Percentiles rank a stretch among this genome's conserved stretches.
These are phyloP conservation scores for Talaromyces albobiverticillius DNA, from an alignment of 2,329 filamentous ascomycete species.

Conservation along the genomic window DNA sequence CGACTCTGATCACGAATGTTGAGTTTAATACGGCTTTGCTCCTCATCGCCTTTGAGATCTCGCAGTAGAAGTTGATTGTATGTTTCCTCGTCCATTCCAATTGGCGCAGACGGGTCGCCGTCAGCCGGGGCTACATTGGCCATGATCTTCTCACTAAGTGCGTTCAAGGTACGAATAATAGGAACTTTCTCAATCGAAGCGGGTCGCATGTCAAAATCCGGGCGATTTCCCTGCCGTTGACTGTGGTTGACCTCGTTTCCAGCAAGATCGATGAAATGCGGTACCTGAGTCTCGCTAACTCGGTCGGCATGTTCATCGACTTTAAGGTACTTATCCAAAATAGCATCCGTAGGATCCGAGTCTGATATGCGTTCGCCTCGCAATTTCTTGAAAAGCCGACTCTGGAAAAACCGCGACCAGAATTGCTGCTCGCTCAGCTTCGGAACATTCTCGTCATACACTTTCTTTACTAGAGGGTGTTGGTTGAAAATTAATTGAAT, in stretches of 20 bases:
- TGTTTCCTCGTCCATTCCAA: constrained; percentile 68
- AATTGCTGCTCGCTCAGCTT: constrained; percentile 76
- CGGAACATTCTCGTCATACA: constrained; percentile 91
- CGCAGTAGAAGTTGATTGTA: constrained; percentile 73
- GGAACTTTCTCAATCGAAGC: constrained; percentile 71
- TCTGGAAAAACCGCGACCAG: constrained; percentile 93
- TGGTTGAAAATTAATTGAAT: constrained; percentile 90
- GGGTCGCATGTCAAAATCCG: constrained; percentile 87
- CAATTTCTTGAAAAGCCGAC: constrained; percentile 82
- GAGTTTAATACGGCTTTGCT: constrained; percentile 75
- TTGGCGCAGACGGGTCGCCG: constrained; percentile 61
- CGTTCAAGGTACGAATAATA: constrained; percentile 86
- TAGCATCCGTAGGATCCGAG: constrained; percentile 69
- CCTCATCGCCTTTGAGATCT: constrained; percentile 72
- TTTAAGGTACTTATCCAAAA: constrained; percentile 83
- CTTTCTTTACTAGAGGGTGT: constrained; percentile 82
- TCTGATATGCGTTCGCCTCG: constrained; percentile 84
- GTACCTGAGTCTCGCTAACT: constrained; percentile 61
- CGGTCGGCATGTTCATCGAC: constrained; percentile 60
- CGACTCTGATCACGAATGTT: constrained; percentile 84
- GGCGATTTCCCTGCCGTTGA: constrained; percentile 78
- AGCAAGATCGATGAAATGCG: constrained; percentile 86
- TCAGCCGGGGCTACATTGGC: constrained; percentile 80
- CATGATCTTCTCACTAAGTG: constrained; percentile 89
- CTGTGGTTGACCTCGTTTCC: constrained; percentile 95